Evolutionary conservation across 2,329 filamentous ascomycete species (phyloP).

Genomic region (Neonectria faginata): DNA sequence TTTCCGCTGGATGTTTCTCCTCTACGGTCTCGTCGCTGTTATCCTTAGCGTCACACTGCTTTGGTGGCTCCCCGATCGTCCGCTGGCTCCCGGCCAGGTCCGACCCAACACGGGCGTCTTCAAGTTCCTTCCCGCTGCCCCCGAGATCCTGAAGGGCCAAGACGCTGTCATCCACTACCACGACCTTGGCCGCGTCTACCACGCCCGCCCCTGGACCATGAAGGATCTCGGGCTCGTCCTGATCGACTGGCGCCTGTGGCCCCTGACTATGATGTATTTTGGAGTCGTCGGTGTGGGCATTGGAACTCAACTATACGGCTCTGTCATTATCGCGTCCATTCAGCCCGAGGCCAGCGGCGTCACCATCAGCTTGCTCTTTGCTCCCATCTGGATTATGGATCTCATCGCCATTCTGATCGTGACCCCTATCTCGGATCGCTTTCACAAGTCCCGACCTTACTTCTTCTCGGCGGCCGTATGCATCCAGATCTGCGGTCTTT

Average conservation of each 20-base stretch:
- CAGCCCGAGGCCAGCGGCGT: constrained; percentile 79
- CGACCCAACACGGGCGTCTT: constrained; percentile 63
- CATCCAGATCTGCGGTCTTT: constrained; percentile 84
- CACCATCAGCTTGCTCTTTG: constrained; percentile 83
- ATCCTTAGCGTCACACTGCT: constrained; percentile 78
- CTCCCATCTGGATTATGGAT: constrained; percentile 95
- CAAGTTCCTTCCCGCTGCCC: constrained; percentile 75
- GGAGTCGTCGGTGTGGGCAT: constrained; percentile 94
- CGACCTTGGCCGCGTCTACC: constrained; percentile 84
- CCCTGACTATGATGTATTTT: constrained; percentile 90
- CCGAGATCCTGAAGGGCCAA: constrained; percentile 78
- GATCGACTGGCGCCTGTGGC: constrained; percentile 90
- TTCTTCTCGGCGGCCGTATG: constrained; percentile 83
- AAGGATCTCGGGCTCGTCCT: constrained; percentile 78
- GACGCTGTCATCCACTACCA: constrained; percentile 87
- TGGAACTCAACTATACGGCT: constrained; percentile 88
- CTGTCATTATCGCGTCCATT: constrained; percentile 85
- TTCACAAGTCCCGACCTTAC: constrained; percentile 80
- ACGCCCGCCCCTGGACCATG: constrained; percentile 77
- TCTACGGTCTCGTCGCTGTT: constrained; percentile 83
- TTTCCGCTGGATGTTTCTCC: constrained; percentile 92
- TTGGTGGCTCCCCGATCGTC: constrained; percentile 92
- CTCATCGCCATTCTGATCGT: constrained; percentile 87
- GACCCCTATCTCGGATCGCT: constrained; percentile 87
- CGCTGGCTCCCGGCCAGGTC: constrained; percentile 76